These are phyloP conservation scores for Capronia epimyces DNA, from an alignment of 2,329 filamentous ascomycete genomes.

Conservation along the genomic window DNA sequence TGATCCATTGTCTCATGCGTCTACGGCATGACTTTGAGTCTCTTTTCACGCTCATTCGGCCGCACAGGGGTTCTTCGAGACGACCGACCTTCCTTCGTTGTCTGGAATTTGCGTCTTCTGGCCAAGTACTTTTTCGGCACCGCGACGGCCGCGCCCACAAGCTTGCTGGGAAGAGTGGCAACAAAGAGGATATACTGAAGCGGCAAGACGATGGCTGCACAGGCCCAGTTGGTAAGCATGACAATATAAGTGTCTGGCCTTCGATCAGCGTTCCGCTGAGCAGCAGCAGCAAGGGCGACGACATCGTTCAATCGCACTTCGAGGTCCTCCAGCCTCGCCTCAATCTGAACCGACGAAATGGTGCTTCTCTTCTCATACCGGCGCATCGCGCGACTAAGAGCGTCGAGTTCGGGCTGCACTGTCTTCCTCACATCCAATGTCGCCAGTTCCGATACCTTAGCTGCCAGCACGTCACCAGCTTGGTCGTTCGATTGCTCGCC, in stretches of 20 bases:
- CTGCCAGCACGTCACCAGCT: conserved; percentile 39
- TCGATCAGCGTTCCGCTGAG: conserved; percentile 37
- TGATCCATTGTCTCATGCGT: background rate
- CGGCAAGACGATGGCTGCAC: conserved; percentile 36
- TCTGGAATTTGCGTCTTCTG: conserved; percentile 4
- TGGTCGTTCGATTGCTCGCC: conserved; percentile 34
- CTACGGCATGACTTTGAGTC: conserved; percentile 5
- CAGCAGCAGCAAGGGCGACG: conserved; percentile 72
- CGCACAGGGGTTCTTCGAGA: conserved; percentile 6
- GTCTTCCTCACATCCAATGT: conserved; percentile 55
- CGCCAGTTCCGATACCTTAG: conserved; percentile 34
- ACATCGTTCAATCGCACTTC: conserved; percentile 70
- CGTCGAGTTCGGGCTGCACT: conserved; percentile 77
- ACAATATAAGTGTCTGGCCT: conserved; percentile 30
- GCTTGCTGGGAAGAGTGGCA: conserved; percentile 32
- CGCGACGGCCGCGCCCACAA: conserved; percentile 16
- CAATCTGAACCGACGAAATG: conserved; percentile 67
- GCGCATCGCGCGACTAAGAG: conserved; percentile 78
- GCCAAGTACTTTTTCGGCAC: conserved; percentile 13
- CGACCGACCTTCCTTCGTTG: conserved; percentile 9
- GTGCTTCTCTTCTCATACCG: conserved; percentile 86
- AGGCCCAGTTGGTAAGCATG: conserved; percentile 36
- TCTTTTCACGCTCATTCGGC: conserved; percentile 16
- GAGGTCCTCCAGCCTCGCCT: conserved; percentile 66
- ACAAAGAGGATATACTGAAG: conserved; percentile 33